These are phyloP conservation scores for Colletotrichum shisoi DNA, from an alignment of 2,329 filamentous ascomycete species.

Conservation along the genomic window DNA sequence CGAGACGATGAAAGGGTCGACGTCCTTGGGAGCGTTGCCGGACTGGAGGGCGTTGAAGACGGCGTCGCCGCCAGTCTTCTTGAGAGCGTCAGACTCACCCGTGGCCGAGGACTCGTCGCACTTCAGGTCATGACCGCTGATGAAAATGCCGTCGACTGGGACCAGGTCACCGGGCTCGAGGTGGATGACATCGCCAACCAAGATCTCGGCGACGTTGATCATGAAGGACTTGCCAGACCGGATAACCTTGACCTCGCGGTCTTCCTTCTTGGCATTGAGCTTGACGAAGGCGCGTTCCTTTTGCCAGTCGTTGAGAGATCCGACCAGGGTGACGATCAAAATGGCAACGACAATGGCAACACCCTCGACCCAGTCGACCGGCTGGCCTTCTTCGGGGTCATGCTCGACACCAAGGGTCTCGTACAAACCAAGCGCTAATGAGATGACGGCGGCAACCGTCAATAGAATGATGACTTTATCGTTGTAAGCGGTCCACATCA, in stretches of 20 bases:
- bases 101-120: conserved; percentile 79
- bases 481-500: conserved; percentile 74
- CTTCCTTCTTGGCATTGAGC: conserved; percentile 68
- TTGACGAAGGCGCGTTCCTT: conserved; percentile 72
- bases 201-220: conserved; percentile 71
- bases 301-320: conserved; percentile 72
- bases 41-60: conserved; percentile 64
- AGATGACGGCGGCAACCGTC: conserved; percentile 70
- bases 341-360: conserved; percentile 73
- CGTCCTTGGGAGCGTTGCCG: conserved; percentile 55
- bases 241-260: conserved; percentile 71
- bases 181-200: conserved; percentile 74
- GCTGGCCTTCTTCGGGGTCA: conserved; percentile 49
- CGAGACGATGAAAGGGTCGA: conserved; percentile 72
- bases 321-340: conserved; percentile 69
- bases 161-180: conserved; percentile 74
- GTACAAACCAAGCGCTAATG: conserved; percentile 71
- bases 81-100: conserved; percentile 76
- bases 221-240: conserved; percentile 71
- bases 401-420: conserved; percentile 66
- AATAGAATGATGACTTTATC: conserved; percentile 73
- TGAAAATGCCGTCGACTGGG: conserved; percentile 74
- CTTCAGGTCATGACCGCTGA: conserved; percentile 61
- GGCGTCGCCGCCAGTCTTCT: conserved; percentile 68
- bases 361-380: conserved; percentile 72